A percentile compares a stretch with the other conserved stretches of the same genome.
These are phyloP conservation scores for Hanseniaspora pseudoguilliermondii DNA, from an alignment of 805 yeast species.

Conservation along the genomic window DNA sequence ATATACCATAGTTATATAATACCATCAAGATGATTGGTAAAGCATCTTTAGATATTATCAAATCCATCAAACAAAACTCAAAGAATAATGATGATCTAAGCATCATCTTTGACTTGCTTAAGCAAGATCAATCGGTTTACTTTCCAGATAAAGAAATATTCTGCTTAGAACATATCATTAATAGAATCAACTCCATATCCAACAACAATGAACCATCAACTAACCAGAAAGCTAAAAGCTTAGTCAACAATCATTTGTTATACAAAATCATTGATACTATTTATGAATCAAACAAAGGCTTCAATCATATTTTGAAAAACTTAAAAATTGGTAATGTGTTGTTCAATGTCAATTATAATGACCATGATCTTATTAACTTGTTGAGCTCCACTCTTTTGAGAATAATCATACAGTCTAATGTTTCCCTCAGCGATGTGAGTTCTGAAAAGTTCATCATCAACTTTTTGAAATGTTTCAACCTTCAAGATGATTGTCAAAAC, in stretches of 20 bases:
- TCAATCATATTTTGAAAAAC: not conserved
- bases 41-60: constrained; percentile 5
- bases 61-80: constrained; percentile 8
- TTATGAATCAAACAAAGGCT: not conserved
- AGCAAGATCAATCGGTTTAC: constrained; percentile 22
- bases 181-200: constrained; percentile 34
- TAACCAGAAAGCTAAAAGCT: not conserved
- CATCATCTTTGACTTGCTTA: not conserved
- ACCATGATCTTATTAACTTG: not conserved
- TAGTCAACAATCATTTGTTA: not conserved
- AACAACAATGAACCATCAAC: constrained; percentile 28
- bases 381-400: not conserved
- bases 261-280: constrained; percentile 3
- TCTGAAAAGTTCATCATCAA: constrained; percentile 2
- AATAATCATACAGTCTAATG: not conserved
- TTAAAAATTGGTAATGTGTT: not conserved
- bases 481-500: not conserved
- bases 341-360: not conserved
- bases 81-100: not conserved
- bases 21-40: not conserved
- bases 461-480: not conserved
- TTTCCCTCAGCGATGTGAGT: not conserved
- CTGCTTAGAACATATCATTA: constrained; percentile 46
- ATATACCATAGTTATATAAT: constrained; percentile 46
- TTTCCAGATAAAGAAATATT: constrained; percentile 47